Conservation (phyloP, 2,329 filamentous ascomycete genomes). For the Penicillium sp. region DNA sequence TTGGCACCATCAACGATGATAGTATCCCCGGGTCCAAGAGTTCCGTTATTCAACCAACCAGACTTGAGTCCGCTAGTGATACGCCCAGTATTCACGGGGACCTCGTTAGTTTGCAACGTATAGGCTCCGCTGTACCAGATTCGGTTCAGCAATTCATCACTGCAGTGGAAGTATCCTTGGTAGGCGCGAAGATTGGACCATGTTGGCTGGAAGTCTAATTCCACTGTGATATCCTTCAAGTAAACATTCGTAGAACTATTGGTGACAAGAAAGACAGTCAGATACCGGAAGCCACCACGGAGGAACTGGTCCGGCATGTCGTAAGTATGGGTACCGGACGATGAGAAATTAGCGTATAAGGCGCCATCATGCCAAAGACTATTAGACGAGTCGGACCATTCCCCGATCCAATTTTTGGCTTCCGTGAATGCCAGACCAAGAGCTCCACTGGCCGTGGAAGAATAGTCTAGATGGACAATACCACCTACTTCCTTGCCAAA, state of each 20-base stretch:
- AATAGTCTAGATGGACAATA: conserved; percentile 57
- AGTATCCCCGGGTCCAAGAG: conserved; percentile 45
- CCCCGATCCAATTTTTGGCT: conserved; percentile 53
- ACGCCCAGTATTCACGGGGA: conserved; percentile 44
- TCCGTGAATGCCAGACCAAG: conserved; percentile 56
- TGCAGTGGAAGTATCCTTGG: conserved; percentile 58
- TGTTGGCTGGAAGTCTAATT: conserved; percentile 55
- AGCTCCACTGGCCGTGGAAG: conserved; percentile 42
- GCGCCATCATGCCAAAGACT: conserved; percentile 51
- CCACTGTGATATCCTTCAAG: conserved; percentile 46
- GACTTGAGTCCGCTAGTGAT: conserved; percentile 33
- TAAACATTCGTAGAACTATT: conserved; percentile 38
- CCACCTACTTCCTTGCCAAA: conserved; percentile 64
- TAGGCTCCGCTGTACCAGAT: conserved; percentile 62
- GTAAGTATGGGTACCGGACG: conserved; percentile 40
- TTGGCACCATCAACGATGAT: conserved; percentile 52
- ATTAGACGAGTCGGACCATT: conserved; percentile 55
- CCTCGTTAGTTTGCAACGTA: conserved; percentile 54
- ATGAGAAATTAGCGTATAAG: conserved; percentile 43
- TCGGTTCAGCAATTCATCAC: conserved; percentile 56
- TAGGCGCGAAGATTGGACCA: conserved; percentile 58
- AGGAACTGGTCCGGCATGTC: conserved; percentile 45
- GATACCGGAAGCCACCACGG: conserved; percentile 51
- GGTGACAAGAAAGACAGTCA: conserved; percentile 47
- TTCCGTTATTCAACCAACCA: conserved; percentile 48